Evolutionary conservation across 2,329 filamentous ascomycete genomes (phyloP).

Genomic region (Alternaria postmessia): DNA sequence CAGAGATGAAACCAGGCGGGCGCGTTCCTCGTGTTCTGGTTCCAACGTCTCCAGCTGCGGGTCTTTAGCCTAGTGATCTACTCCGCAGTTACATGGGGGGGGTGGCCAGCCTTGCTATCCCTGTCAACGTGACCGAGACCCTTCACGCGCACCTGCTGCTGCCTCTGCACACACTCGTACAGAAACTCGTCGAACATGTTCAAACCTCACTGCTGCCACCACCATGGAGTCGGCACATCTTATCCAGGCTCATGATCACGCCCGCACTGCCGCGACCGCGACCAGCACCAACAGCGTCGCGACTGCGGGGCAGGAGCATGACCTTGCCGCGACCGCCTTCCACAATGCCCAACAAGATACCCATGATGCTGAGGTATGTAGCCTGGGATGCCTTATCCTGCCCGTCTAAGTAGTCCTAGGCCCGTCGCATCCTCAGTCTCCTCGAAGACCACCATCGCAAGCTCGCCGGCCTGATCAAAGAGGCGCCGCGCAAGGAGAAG

Average conservation of each 20-base stretch:
- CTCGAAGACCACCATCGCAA: constrained; percentile 88
- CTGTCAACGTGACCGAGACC: constrained; percentile 1
- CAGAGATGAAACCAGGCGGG: constrained; percentile 14
- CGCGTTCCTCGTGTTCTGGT: constrained; percentile 4
- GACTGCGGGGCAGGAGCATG: constrained; percentile 86
- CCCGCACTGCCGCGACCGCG: constrained; percentile 80
- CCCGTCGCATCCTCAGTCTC: constrained; percentile 81
- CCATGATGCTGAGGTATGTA: constrained; percentile 62
- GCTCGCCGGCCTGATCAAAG: constrained; percentile 81
- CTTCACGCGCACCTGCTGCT: constrained; percentile 8
- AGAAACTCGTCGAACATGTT: constrained; percentile 13
- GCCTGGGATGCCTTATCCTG: constrained; percentile 25
- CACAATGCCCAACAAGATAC: constrained; percentile 80
- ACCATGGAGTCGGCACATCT: constrained; percentile 75
- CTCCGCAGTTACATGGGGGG: constrained; percentile 7
- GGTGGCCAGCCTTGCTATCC: constrained; percentile 9
- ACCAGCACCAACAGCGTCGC: constrained; percentile 74
- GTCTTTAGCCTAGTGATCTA: constrained; percentile 11
- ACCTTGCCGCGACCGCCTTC: constrained; percentile 87
- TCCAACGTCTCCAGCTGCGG: constrained; percentile 11
- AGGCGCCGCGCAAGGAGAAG: constrained; percentile 58
- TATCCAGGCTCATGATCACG: constrained; percentile 85
- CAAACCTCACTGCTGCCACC: constrained; percentile 43
- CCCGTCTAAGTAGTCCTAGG: constrained; percentile 57
- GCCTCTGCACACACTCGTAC: not conserved